Percentiles rank a stretch among this genome's conserved stretches.
phyloP scores from a whole-genome alignment of 2,329 filamentous ascomycete genomes.

The Stenocarpella maydis region DNA sequence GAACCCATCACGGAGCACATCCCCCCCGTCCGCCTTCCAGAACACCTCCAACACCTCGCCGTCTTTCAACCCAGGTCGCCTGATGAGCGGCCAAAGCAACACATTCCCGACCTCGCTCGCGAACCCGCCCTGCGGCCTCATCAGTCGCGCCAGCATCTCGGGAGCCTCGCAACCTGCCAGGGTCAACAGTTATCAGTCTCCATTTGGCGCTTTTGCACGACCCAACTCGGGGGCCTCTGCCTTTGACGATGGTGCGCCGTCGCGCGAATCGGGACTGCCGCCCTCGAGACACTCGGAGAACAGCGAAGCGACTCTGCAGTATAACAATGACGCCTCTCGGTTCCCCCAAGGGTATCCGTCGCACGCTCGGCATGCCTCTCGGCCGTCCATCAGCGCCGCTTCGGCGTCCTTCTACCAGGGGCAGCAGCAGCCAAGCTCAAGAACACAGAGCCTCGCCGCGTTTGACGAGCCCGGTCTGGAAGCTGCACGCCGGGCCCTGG shows the following conservation, averaged over 20 bases:
- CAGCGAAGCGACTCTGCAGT: conserved; percentile 25
- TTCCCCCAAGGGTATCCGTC: conserved; percentile 19
- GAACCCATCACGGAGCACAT: conserved; percentile 32
- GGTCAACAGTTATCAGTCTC: conserved; percentile 26
- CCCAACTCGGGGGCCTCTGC: conserved; percentile 1
- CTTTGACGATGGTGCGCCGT: conserved; percentile 25
- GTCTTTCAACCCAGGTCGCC: conserved; percentile 29
- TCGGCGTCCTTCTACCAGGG: conserved; percentile 26
- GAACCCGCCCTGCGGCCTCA: neutral
- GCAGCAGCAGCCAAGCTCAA: conserved; percentile 20
- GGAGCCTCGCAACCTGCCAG: conserved; percentile 10
- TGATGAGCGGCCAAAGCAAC: conserved; percentile 11
- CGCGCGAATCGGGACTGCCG: conserved; percentile 22
- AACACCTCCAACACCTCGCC: conserved; percentile 32
- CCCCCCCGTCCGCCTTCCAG: conserved; percentile 29
- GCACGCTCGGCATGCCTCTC: conserved; percentile 31
- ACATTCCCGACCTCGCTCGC: conserved; percentile 22
- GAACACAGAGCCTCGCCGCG: conserved; percentile 30
- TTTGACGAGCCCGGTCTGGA: conserved; percentile 27
- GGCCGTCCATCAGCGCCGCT: conserved; percentile 28
- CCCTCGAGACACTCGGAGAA: conserved; percentile 31
- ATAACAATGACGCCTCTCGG: conserved; percentile 15
- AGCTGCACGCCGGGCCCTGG: conserved; percentile 8
- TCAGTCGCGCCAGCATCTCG: conserved; percentile 10
- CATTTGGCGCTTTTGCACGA: conserved; percentile 27